phyloP scores from a whole-genome alignment of 2,329 filamentous ascomycete species.

The Apiospora aurea region DNA sequence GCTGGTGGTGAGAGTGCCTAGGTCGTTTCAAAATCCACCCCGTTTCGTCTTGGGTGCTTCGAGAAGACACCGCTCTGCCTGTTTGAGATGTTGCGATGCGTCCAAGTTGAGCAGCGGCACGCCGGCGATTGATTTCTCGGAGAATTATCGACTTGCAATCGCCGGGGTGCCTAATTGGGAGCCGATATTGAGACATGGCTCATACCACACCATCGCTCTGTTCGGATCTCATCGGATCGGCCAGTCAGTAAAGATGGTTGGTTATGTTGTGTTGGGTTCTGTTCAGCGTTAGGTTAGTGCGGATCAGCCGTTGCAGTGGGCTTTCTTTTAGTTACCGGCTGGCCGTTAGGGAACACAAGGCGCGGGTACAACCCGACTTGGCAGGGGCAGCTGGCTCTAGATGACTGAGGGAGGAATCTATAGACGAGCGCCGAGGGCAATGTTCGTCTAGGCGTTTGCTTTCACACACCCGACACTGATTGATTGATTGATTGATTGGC shows the following conservation, averaged over 20 bases:
- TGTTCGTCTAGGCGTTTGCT: background rate
- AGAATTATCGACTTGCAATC: background rate
- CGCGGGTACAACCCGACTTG: background rate
- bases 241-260: background rate
- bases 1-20: conserved; percentile 4
- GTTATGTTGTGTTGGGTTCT: background rate
- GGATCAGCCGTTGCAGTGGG: conserved; percentile 14
- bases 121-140: conserved; percentile 2
- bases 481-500: no score
- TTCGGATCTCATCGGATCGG: background rate
- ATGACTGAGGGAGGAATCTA: background rate
- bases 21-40: conserved; percentile 8
- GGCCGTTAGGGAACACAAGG: background rate
- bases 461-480: background rate
- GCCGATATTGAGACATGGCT: background rate
- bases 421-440: background rate
- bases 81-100: conserved; percentile 16
- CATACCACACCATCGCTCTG: background rate
- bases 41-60: conserved; percentile 17
- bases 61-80: background rate
- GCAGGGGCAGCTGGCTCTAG: conserved; percentile 4
- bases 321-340: background rate
- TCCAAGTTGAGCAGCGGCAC: background rate
- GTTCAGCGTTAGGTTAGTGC: background rate
- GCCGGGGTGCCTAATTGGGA: background rate